Base-by-base conservation (phyloP, 2,329 filamentous ascomycete species). In the Paecilomyces fulvus region DNA sequence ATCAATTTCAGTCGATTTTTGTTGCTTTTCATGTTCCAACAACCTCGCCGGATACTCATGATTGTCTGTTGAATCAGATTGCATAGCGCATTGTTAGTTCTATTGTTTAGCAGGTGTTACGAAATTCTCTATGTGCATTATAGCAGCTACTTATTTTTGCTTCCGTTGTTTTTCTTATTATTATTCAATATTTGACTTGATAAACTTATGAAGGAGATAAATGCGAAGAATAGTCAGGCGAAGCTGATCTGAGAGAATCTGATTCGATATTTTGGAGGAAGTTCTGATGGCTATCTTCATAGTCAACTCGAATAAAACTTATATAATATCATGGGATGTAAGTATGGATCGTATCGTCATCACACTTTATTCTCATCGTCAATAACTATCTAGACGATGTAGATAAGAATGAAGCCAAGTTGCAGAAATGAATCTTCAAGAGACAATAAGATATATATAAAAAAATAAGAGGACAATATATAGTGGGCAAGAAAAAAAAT, bases 61-160 rank as follows among this genome's bases (percentile, higher is more conserved):
- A 28, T 28, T 28, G 25, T 28, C 9, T 43, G 37, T 43, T 5
- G 14, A 12, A 43, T 43, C 37, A 43, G 37, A 43, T 43, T 20
- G 37, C 37, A 43, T 43, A 12, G 37, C 37, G 37, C 37, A 43
- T 43, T 43, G 14, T 70, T 23, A 75, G 74, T 31, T 49, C 30
- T 48, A 64, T 60, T 52, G 63, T 61, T 57, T 63, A 63, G 70
- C 73, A 67, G 51, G 63, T 57, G 20, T 25, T 48, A 43, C 17
- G 25, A n/a, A 12, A 53, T 43, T 31, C 52, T 54, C 11, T 20
- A 46, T 23, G 17, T 48, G 28, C 46, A 46, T 21, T 54, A 43
- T 17, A 43, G n/a, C 14, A 43, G 37, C 37, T 9, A 43, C 4
- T 43, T 43, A 28, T 28, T 28, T 2, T 28, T 5, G 3, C 25